Base-by-base conservation (phyloP, 345 rosid species). In the Boechera retrofracta region DNA sequence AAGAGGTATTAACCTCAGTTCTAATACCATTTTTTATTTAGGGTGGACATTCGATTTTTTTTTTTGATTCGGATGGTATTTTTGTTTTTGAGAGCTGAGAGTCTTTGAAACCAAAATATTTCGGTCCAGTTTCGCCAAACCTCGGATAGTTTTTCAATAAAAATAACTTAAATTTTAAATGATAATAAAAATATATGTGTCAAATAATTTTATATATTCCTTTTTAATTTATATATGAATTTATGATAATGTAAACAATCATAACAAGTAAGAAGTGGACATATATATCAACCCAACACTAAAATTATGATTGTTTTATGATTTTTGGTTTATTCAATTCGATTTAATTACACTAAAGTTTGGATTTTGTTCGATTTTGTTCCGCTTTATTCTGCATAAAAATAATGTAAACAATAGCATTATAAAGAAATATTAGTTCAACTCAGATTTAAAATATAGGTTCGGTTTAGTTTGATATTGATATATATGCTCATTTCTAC, bases 1-100 rank as follows among this genome's bases (percentile, higher is more conserved):
- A 52, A 67, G 36, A 67, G 77, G 78, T 79, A 61, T 62, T 26
- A 16, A 55, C 6, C 28, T 70, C 32, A 44, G 45, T 13, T 65
- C 10, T 56, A 3, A 33, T 35, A 74, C 26, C 24, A 29, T 15
- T 13, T 12, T 16, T 49, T 64, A 9, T 11, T 52, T 67, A 15
- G 8, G n/a, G 13, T 38, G 8, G 26, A n/a, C 15, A 21, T 36
- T 10, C 0, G 16, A 24, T 5, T 18, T 21, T 39, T 62, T 32
- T 18, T 21, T 39, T 62, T 32, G 41, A n/a, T 16, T 38, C 6
- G 26, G 51, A 11, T 62, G 3, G 0, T 18, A 2, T 38, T 10
- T 38, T 10, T 31, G 1, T 9, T 16, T 10, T 9, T 16, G 13
- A 58, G 63, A n/a, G 11, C 33, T 32, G 41, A 4, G 5, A 32